phyloP scores from a whole-genome alignment of 2,329 filamentous ascomycete genomes.

The Cyanodermella asteris region DNA sequence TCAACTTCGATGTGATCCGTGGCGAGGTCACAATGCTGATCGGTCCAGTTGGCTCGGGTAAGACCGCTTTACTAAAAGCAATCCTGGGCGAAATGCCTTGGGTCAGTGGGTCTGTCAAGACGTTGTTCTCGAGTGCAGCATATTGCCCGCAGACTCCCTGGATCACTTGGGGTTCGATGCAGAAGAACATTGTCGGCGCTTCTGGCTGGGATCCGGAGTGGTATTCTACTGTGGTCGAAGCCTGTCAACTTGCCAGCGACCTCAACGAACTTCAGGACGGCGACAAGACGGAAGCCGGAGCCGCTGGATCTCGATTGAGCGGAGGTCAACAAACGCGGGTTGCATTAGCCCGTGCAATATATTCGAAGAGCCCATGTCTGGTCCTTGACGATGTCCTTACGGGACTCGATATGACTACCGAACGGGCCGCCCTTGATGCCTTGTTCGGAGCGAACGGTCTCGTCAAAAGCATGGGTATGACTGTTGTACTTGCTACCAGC shows the following conservation, averaged over 20 bases:
- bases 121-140: constrained; percentile 11
- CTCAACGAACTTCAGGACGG: constrained; percentile 18
- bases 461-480: constrained; percentile 18
- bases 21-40: constrained; percentile 26
- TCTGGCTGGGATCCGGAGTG: constrained; percentile 16
- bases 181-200: constrained; percentile 18
- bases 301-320: constrained; percentile 28
- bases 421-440: constrained; percentile 25
- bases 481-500: constrained; percentile 15
- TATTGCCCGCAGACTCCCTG: constrained; percentile 21
- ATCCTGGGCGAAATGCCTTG: constrained; percentile 22
- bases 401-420: constrained; percentile 27
- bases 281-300: constrained; percentile 26
- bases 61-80: constrained; percentile 27
- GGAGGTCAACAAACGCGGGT: constrained; percentile 31
- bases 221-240: constrained; percentile 16
- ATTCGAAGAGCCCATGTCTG: constrained; percentile 24
- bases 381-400: constrained; percentile 31
- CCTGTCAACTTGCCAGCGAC: constrained; percentile 16
- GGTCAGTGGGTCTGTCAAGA: constrained; percentile 14
- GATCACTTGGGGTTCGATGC: constrained; percentile 20
- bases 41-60: constrained; percentile 30
- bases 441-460: constrained; percentile 25
- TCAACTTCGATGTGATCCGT: constrained; percentile 19
- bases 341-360: constrained; percentile 31